phyloP scores from a whole-genome alignment of 371 early-diverging fungal genomes.

The Gilbertella persicaria region DNA sequence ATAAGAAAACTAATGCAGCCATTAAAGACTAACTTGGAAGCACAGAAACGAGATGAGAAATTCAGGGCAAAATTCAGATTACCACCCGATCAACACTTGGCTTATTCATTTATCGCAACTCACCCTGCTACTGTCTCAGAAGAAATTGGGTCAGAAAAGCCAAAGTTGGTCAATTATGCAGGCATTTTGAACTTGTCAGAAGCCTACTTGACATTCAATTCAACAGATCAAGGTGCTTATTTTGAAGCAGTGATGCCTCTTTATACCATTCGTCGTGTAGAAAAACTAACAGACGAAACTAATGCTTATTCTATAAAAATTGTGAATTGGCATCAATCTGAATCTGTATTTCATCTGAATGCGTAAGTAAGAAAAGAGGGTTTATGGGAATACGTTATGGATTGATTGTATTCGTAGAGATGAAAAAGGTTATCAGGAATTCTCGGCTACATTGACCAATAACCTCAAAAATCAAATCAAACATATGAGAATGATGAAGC shows the following conservation, averaged over 20 bases:
- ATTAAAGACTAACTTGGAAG: slow-evolving; percentile 55
- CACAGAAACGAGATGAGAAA: slow-evolving; percentile 78
- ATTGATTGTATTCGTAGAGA: slow-evolving; percentile 14
- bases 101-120: slow-evolving; percentile 55
- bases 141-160: slow-evolving; percentile 3
- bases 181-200: slow-evolving; percentile 84
- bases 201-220: slow-evolving; percentile 82
- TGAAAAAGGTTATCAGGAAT: slow-evolving; percentile 46
- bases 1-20: slow-evolving; percentile 53
- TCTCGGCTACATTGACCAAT: slow-evolving; percentile 53
- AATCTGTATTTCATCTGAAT: slow-evolving; percentile 51
- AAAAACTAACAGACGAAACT: slow-evolving; percentile 59
- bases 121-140: slow-evolving; percentile 31
- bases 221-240: slow-evolving; percentile 47
- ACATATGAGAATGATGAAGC: slow-evolving; percentile 78
- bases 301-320: slow-evolving; percentile 53
- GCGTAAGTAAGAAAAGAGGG: slow-evolving; percentile 26
- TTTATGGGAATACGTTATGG: neutral
- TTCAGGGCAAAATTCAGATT: slow-evolving; percentile 78
- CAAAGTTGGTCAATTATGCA: slow-evolving; percentile 15
- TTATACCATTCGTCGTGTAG: slow-evolving; percentile 88
- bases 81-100: slow-evolving; percentile 66
- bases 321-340: slow-evolving; percentile 66
- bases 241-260: slow-evolving; percentile 83
- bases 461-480: slow-evolving; percentile 63